Percentiles rank a stretch among this genome's conserved stretches.
These are phyloP conservation scores for Pythium brachiatum DNA, from an alignment of 352 stramenopile species.

Conservation along the genomic window DNA sequence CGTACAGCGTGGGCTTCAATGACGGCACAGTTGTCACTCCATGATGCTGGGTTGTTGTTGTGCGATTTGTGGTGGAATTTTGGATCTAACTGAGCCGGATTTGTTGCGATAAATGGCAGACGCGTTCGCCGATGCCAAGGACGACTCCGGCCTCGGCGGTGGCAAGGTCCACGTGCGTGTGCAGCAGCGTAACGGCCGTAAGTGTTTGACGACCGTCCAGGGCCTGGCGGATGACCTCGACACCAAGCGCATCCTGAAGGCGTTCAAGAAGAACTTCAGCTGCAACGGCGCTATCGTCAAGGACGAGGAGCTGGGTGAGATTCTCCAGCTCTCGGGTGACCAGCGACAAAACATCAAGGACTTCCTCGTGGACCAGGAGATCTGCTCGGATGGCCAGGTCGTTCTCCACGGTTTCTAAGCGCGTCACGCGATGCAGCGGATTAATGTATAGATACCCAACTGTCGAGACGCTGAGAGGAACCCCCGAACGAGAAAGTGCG, in stretches of 20 bases:
- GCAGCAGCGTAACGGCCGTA: conserved; percentile 99
- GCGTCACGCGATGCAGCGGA: not conserved
- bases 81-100: not conserved
- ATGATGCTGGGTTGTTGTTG: not conserved
- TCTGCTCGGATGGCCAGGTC: conserved; percentile 95
- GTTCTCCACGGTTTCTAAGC: conserved; percentile 98
- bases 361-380: conserved; percentile 99
- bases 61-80: not conserved
- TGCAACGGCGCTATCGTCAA: conserved; percentile 99
- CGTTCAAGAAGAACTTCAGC: conserved; percentile 99
- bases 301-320: conserved; percentile 96
- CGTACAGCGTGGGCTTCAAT: conserved; percentile 23
- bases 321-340: conserved; percentile 99
- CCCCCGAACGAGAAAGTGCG: not conserved
- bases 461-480: conserved; percentile 4
- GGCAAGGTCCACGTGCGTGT: conserved; percentile 98
- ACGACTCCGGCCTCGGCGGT: conserved; percentile 80
- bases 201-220: conserved; percentile 99
- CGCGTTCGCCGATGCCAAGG: conserved; percentile 86
- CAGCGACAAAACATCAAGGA: conserved; percentile 99
- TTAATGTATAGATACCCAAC: conserved; percentile 29
- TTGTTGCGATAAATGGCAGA: conserved; percentile 37
- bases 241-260: conserved; percentile 99
- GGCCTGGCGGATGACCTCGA: conserved; percentile 98
- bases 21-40: not conserved